Evolutionary conservation across 257 asterid genomes (phyloP).

Genomic region (Forsythia suspensa): DNA sequence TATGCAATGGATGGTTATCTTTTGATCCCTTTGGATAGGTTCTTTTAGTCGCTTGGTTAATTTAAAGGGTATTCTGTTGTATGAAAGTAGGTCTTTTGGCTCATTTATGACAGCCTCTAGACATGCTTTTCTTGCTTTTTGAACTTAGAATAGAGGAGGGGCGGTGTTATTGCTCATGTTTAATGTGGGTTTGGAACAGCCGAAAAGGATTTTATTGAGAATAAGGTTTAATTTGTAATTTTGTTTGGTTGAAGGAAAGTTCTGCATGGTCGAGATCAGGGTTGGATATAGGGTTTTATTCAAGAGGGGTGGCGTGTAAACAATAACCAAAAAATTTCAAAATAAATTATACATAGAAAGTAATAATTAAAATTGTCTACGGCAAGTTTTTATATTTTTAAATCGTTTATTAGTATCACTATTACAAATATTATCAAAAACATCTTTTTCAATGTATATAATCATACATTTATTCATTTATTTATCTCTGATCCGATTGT

Average conservation of each 20-base stretch:
- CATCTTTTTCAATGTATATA: no score
- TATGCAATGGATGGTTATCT: slow-evolving; percentile 17
- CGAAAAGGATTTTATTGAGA: neutral
- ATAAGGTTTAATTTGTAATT: neutral
- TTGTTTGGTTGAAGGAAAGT: neutral
- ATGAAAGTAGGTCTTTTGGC: slow-evolving; percentile 26
- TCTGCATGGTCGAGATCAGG: neutral
- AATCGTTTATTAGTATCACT: no score
- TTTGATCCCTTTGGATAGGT: neutral
- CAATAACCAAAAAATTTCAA: no score
- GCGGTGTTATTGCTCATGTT: neutral
- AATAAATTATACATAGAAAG: no score
- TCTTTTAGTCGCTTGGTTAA: neutral
- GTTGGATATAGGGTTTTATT: no score
- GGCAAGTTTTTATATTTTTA: no score
- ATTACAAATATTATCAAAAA: no score
- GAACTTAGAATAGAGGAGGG: neutral
- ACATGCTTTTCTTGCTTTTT: neutral
- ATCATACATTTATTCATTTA: no score
- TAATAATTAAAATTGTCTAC: no score
- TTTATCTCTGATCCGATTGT: no score
- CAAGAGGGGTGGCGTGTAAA: no score
- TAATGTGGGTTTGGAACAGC: neutral
- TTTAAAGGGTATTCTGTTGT: slow-evolving; percentile 21
- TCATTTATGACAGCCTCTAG: neutral